Conservation (phyloP, 371 early-diverging fungal genomes). For the Mucor piriformis region DNA sequence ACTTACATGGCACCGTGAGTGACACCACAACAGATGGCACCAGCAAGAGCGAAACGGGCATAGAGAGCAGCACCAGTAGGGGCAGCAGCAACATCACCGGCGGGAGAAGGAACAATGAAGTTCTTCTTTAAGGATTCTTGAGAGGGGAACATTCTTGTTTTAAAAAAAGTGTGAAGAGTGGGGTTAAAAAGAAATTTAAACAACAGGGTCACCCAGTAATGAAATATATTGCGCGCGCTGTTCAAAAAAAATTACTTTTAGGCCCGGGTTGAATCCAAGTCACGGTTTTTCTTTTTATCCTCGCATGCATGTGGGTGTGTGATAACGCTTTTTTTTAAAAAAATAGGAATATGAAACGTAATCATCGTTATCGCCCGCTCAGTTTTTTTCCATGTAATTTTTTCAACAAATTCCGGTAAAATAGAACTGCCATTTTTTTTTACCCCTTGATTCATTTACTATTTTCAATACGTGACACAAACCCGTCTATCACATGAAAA, state of each 20-base stretch:
- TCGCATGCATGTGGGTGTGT: too few species aligned
- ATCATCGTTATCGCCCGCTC: too few species aligned
- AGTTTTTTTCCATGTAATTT: too few species aligned
- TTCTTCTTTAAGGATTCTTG: constrained; percentile 49
- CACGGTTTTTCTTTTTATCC: too few species aligned
- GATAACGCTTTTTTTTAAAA: too few species aligned
- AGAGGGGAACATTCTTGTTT: constrained; percentile 42
- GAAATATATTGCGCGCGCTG: not conserved
- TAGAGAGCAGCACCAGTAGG: constrained; percentile 68
- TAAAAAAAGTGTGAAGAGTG: constrained; percentile 17
- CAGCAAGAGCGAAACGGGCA: constrained; percentile 76
- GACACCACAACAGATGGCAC: constrained; percentile 74
- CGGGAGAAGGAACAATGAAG: constrained; percentile 51
- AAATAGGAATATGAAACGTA: too few species aligned
- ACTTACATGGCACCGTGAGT: constrained; percentile 74
- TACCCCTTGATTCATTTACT: too few species aligned
- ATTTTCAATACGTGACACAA: too few species aligned
- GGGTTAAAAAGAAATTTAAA: constrained; percentile 15
- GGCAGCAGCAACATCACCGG: constrained; percentile 49
- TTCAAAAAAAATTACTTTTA: not conserved
- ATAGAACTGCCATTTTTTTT: too few species aligned
- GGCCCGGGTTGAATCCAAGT: not conserved
- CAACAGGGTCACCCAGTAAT: constrained; percentile 21
- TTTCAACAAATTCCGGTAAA: too few species aligned
- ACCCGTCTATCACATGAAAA: too few species aligned